Evolutionary conservation across 225 moss, liverwort and hornwort species (phyloP), one percentile per base, ranked within the genome.

Genomic region (Polytrichum formosum): DNA sequence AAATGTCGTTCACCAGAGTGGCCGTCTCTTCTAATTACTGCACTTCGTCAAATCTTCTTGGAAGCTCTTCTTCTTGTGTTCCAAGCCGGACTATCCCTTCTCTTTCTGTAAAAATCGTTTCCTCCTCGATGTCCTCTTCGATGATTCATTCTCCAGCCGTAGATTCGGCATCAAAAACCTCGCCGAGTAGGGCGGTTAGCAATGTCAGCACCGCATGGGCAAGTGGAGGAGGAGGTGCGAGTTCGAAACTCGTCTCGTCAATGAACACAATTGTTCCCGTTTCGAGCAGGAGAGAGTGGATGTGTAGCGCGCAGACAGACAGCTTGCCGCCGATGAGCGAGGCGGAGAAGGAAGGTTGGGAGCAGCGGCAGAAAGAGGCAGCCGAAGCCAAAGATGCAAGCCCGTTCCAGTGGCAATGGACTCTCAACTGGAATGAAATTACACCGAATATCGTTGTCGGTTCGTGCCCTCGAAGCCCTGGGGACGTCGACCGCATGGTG

Each of bases 321-420:
- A 76, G 73, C 9, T 23, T 83, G 63, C 74, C 72, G 18, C 76
- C 78, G 0, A 64, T 84, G 84, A 88, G 77, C 26, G 82, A 84
- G 5, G 82, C 81, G 13, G 87, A 88, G 73, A 77, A 73, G 67
- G 87, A 68, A 26, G 87, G 84, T 1, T 84, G 87, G 87, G 87
- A 84, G 84, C 81, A 88, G 73, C 82, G 87, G 5, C 79, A 80
- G 75, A 84, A 81, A 30, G 87, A 88, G 73, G 84, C 84, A 26
- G 28, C 73, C 7, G 79, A 80, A 66, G 58, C 55, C 7, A 81
- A 77, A 67, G 58, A 84, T 8, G 68, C 74, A 53, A 71, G 77
- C 53, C 84, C 87, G 29, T 88, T 84, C 67, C 81, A 77, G 65
- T 88, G 87, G 87, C 81, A 81, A 19, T 84, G 82, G 84, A 84